A percentile compares a stretch with the other conserved stretches of the same genome.
These are phyloP conservation scores for Solanum medicagineum DNA, from an alignment of 257 asterid genomes.

Conservation along the genomic window DNA sequence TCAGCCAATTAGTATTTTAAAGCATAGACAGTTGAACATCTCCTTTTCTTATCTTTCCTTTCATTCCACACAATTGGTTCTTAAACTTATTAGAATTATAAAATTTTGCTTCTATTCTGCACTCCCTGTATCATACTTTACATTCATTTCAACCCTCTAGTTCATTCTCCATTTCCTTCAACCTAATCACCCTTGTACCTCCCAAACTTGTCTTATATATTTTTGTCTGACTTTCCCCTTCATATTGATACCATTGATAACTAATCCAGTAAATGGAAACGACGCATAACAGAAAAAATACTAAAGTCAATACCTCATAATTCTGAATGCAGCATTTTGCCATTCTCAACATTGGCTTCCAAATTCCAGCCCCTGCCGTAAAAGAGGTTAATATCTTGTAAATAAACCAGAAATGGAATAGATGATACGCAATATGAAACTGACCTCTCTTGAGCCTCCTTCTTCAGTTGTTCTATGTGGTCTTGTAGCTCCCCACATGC, in stretches of 20 bases:
- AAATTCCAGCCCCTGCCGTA: constrained; percentile 56
- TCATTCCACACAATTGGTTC: background rate
- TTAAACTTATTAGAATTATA: background rate
- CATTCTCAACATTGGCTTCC: constrained; percentile 47
- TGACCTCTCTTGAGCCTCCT: constrained; percentile 57
- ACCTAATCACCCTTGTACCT: background rate
- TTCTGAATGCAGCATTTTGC: constrained; percentile 15
- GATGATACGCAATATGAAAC: background rate
- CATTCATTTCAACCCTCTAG: background rate
- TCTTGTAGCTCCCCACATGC: constrained; percentile 64
- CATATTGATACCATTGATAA: background rate
- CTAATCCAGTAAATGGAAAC: background rate
- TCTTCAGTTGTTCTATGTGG: constrained; percentile 43
- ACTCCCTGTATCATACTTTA: background rate
- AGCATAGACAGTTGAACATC: background rate
- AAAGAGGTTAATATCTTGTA: background rate
- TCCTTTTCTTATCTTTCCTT: background rate
- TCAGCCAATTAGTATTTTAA: background rate
- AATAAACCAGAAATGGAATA: background rate
- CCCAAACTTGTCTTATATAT: background rate
- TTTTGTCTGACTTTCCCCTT: background rate
- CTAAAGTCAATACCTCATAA: constrained; percentile 12
- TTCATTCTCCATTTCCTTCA: background rate
- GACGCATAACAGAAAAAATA: background rate
- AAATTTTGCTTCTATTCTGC: background rate